Conservation (phyloP, 306 rosid species). For the Trichosanthes truncata region DNA sequence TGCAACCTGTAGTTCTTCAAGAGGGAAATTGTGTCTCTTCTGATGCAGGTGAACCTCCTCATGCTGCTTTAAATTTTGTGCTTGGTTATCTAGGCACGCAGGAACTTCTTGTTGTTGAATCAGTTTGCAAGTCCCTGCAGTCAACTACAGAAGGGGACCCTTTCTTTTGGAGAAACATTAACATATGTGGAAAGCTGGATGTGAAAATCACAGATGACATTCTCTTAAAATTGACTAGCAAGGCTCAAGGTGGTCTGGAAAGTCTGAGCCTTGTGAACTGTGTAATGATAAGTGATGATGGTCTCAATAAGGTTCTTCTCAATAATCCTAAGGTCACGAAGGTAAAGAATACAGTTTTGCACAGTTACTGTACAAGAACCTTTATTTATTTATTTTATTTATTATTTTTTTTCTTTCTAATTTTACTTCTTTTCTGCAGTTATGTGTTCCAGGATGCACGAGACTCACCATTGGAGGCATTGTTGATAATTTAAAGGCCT, state of each 20-base stretch:
- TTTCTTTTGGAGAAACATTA: conserved; percentile 50
- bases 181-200: conserved; percentile 35
- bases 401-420: too few relatives aligned
- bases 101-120: conserved; percentile 57
- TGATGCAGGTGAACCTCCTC: conserved; percentile 31
- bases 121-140: conserved; percentile 46
- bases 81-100: conserved; percentile 37
- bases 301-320: conserved; percentile 37
- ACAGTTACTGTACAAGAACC: neutral
- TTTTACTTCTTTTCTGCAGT: conserved; percentile 34
- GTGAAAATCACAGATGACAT: conserved; percentile 30
- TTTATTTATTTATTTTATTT: neutral
- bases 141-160: conserved; percentile 34
- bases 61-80: conserved; percentile 44
- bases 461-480: conserved; percentile 75
- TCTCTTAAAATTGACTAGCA: conserved; percentile 42
- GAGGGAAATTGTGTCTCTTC: neutral
- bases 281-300: conserved; percentile 36
- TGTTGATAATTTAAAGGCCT: conserved; percentile 47
- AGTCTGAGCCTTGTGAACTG: conserved; percentile 43
- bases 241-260: conserved; percentile 57
- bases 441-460: conserved; percentile 87
- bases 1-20: neutral
- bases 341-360: conserved; percentile 30
- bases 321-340: conserved; percentile 39